A percentile compares a stretch with the other conserved stretches of the same genome.
phyloP scores from a whole-genome alignment of 1,284 basidiomycete genomes.

The Waitea zeae region DNA sequence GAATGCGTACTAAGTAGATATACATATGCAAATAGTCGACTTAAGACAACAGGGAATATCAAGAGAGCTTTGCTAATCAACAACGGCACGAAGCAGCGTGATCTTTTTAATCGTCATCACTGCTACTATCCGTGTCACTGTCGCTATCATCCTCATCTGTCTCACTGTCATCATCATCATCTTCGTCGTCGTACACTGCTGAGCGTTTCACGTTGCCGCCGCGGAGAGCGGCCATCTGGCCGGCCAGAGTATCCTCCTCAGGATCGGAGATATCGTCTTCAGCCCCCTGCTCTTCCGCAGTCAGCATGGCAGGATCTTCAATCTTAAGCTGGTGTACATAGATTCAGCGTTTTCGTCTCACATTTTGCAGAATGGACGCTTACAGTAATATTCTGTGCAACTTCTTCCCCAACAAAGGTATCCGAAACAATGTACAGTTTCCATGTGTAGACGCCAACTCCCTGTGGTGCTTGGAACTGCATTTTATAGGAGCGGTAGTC shows the following conservation, averaged over 20 bases:
- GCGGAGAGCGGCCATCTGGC: slow-evolving; percentile 97
- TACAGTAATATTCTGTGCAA: slow-evolving; percentile 55
- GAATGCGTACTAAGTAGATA: too few species aligned
- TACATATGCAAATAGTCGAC: too few species aligned
- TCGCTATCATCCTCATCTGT: slow-evolving; percentile 22
- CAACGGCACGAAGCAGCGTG: too few species aligned
- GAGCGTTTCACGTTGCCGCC: slow-evolving; percentile 73
- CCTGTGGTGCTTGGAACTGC: slow-evolving; percentile 89
- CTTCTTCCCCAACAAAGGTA: slow-evolving; percentile 77
- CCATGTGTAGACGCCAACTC: slow-evolving; percentile 79
- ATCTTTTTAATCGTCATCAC: too few species aligned
- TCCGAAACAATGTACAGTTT: slow-evolving; percentile 77
- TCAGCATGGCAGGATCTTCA: slow-evolving; percentile 47
- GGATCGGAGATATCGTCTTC: slow-evolving; percentile 95
- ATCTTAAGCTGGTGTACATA: slow-evolving; percentile 53
- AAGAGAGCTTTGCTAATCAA: too few species aligned
- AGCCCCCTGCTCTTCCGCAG: slow-evolving; percentile 36
- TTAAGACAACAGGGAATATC: too few species aligned
- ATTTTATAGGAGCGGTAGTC: slow-evolving; percentile 76
- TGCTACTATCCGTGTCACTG: too few species aligned
- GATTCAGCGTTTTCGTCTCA: neutral
- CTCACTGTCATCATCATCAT: slow-evolving; percentile 29
- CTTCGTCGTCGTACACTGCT: slow-evolving; percentile 26
- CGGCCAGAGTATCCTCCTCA: slow-evolving; percentile 88
- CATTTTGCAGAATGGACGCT: slow-evolving; percentile 12